Conservation (phyloP, 129 eudicot genomes). For the Sambucus nigra region DNA sequence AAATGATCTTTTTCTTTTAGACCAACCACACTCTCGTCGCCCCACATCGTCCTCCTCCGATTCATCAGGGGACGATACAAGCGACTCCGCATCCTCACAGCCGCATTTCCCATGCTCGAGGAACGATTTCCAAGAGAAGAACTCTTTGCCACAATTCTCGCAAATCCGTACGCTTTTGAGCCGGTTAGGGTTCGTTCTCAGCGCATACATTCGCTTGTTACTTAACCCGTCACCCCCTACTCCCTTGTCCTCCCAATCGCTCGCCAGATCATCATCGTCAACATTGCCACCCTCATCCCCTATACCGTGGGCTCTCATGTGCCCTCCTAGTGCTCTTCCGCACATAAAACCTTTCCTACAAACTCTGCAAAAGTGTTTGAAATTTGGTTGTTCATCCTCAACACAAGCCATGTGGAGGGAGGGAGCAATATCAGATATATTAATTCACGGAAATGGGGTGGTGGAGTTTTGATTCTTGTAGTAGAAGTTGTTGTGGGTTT, state of each 20-base stretch:
- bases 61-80: constrained; percentile 39
- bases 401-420: constrained; percentile 37
- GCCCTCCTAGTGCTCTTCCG: constrained; percentile 94
- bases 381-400: constrained; percentile 51
- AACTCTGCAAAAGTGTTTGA: constrained; percentile 68
- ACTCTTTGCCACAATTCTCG: constrained; percentile 84
- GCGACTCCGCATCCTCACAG: constrained; percentile 69
- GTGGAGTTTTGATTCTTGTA: constrained; percentile 45
- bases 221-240: constrained; percentile 14
- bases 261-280: constrained; percentile 61
- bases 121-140: constrained; percentile 83
- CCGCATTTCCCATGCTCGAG: constrained; percentile 80
- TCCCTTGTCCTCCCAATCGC: constrained; percentile 69
- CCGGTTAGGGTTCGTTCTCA: constrained; percentile 86
- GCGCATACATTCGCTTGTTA: constrained; percentile 60
- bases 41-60: constrained; percentile 39
- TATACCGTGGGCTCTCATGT: constrained; percentile 87
- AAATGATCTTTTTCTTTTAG: constrained; percentile 72
- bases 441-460: constrained; percentile 18
- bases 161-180: constrained; percentile 48
- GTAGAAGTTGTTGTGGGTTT: constrained; percentile 47
- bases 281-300: constrained; percentile 54
- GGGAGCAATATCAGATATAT: constrained; percentile 1
- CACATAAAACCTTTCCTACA: constrained; percentile 96
- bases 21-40: constrained; percentile 53